These are phyloP conservation scores for Nannochloropsis oceanica DNA, from an alignment of 108 stramenopile species.

Conservation along the genomic window DNA sequence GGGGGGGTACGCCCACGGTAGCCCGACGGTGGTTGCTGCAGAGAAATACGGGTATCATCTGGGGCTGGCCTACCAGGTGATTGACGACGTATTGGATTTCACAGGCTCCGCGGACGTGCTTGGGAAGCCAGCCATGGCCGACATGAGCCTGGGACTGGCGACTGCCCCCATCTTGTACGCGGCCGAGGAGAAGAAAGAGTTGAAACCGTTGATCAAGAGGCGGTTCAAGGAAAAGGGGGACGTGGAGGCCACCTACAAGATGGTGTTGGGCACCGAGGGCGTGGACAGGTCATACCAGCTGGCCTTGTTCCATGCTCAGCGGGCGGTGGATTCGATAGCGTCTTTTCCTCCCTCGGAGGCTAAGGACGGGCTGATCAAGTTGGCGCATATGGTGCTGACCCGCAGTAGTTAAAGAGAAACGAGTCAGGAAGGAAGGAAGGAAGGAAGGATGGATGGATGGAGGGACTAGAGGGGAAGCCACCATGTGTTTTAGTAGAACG, in stretches of 20 bases:
- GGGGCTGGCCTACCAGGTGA: conserved; percentile 88
- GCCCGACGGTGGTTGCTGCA: conserved; percentile 65
- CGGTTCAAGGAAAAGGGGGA: conserved; percentile 84
- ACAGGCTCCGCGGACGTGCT: conserved; percentile 64
- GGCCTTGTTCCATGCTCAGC: conserved; percentile 74
- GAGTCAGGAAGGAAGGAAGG: too few species aligned
- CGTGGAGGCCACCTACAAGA: conserved; percentile 45
- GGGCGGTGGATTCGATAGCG: conserved; percentile 62
- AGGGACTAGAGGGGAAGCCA: not conserved
- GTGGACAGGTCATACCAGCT: conserved; percentile 69
- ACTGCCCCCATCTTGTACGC: conserved; percentile 92
- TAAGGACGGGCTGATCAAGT: conserved; percentile 61
- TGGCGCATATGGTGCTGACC: conserved; percentile 73
- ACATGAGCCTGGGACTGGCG: conserved; percentile 68
- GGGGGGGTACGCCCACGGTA: conserved; percentile 67
- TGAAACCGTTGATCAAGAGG: conserved; percentile 67
- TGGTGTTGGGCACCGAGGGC: conserved; percentile 35
- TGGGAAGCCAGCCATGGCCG: conserved; percentile 38
- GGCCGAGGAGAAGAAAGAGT: conserved; percentile 58
- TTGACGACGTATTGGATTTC: conserved; percentile 90
- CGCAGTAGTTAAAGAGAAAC: conserved; percentile 56
- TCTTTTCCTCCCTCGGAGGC: conserved; percentile 72
- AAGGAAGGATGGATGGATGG: too few species aligned
- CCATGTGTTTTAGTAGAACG: not conserved
- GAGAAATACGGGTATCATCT: conserved; percentile 95